A percentile compares a stretch with the other conserved stretches of the same genome.
Evolutionary conservation across 345 rosid species (phyloP).

Genomic region (Eutrema yunnanense): DNA sequence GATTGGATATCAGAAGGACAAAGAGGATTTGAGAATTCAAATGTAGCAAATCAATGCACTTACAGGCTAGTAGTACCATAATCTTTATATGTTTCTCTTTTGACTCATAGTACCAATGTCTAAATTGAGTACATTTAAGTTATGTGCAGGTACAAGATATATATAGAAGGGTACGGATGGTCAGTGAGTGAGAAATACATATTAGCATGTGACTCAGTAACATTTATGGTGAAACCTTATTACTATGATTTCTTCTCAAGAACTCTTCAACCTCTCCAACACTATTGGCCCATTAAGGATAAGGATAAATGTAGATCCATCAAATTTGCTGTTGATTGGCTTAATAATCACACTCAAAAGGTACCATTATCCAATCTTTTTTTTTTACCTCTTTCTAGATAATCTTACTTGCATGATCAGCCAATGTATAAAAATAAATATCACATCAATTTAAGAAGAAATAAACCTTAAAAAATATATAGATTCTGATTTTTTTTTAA

Average conservation of each 20-base stretch:
- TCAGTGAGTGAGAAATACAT: constrained; percentile 38
- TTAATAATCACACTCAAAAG: constrained; percentile 55
- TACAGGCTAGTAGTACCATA: constrained; percentile 41
- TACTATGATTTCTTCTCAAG: constrained; percentile 35
- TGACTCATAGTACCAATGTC: not conserved
- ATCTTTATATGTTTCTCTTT: not conserved
- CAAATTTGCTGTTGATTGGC: constrained; percentile 84
- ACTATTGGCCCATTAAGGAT: constrained; percentile 65
- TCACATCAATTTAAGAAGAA: not conserved
- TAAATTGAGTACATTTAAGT: not conserved
- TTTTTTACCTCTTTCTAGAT: not conserved
- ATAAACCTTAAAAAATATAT: not conserved
- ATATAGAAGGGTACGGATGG: constrained; percentile 65
- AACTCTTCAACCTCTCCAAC: constrained; percentile 32
- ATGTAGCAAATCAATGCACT: constrained; percentile 63
- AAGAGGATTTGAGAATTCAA: constrained; percentile 65
- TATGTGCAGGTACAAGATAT: constrained; percentile 59
- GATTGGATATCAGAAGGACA: constrained; percentile 71
- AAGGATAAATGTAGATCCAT: constrained; percentile 58
- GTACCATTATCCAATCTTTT: constrained; percentile 18
- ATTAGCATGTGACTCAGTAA: constrained; percentile 33
- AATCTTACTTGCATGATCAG: not conserved
- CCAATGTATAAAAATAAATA: not conserved
- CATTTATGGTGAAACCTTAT: constrained; percentile 31
- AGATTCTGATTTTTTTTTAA: too few relatives aligned